Evolutionary conservation across 192 early-diverging fungal genomes (phyloP), one percentile per base, ranked within the genome.

Genomic region (Backusella sp.): DNA sequence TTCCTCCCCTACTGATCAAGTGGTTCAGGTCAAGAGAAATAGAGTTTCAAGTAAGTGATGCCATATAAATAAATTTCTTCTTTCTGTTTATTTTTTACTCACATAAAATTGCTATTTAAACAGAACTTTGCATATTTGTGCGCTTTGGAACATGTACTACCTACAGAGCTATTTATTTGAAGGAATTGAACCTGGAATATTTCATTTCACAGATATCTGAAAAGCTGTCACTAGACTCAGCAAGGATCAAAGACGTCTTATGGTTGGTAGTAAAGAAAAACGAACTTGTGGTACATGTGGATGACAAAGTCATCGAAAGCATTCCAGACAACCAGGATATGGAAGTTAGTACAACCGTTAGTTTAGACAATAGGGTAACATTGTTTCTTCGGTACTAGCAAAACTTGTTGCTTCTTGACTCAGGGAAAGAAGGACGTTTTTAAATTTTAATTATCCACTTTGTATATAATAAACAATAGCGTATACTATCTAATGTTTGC

Each of bases 241-340:
- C 26, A 23, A 62, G 21, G 26, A 23, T 62, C 11, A 62, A 62
- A 62, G 26, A 62, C 28, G 56, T 62, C 8, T 28, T 62, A 28
- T 62, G 56, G 56, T 62, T 62, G 12, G 56, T 62, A 8, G 44
- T 28, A 26, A 49, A 32, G 32, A 87, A 85, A 73, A 86, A 86
- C 37, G 83, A 87, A 0, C 44, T 90, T 66, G 77, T 86, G 8
- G 86, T 91, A 3, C 77, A 76, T 34, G 82, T 90, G 6, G 90
- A 92, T 70, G 91, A 92, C 76, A 77, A 75, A 42, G 84, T 90
- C 19, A 76, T 92, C 17, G 67, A 80, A 12, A 85, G 90, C 73
- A 88, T 94, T 75, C 80, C 83, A 4, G 91, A 92, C 66, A 88
- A 92, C 81, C 84, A 88, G 36, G 86, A 85, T 66, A 92, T 92